A percentile compares a stretch with the other conserved stretches of the same genome.
phyloP scores from a whole-genome alignment of 2,329 filamentous ascomycete genomes.

The Sordariomycetes sp. region DNA sequence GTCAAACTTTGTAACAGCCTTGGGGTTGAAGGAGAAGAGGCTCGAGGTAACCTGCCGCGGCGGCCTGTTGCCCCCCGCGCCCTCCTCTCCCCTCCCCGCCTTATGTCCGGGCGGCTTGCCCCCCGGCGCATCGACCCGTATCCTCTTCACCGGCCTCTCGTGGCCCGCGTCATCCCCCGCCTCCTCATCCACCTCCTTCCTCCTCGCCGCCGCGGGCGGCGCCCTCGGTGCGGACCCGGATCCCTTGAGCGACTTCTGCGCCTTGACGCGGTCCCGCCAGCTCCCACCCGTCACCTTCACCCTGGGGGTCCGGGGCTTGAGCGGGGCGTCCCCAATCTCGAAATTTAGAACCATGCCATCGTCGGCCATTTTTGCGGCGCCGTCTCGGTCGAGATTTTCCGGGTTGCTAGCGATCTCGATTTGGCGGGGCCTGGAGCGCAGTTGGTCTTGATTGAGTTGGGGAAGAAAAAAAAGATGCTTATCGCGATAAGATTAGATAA shows the following conservation, averaged over 20 bases:
- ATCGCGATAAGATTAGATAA: constrained; percentile 6
- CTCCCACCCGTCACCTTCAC: constrained; percentile 74
- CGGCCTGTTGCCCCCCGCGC: constrained; percentile 11
- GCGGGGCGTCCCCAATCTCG: constrained; percentile 55
- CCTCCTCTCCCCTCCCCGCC: constrained; percentile 9
- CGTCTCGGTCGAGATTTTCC: not conserved
- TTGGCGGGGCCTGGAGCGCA: not conserved
- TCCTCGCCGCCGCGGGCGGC: constrained; percentile 3
- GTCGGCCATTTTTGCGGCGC: constrained; percentile 57
- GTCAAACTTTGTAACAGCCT: constrained; percentile 48
- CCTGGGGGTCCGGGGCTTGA: constrained; percentile 46
- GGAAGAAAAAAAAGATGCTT: not conserved
- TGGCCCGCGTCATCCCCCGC: constrained; percentile 12
- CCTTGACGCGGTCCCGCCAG: constrained; percentile 80
- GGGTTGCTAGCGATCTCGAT: too few relatives aligned
- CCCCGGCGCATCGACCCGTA: constrained; percentile 13
- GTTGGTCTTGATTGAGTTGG: not conserved
- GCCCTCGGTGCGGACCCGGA: constrained; percentile 4
- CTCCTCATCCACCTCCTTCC: constrained; percentile 11
- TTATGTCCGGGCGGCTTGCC: not conserved
- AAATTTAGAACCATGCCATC: constrained; percentile 95
- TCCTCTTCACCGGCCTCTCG: constrained; percentile 27
- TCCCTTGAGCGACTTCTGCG: constrained; percentile 22
- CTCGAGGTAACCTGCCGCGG: constrained; percentile 63
- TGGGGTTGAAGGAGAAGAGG: constrained; percentile 82